Evolutionary conservation across 108 stramenopile species (phyloP), one percentile per base, ranked within the genome.

Genomic region (Chaetoceros muelleri): DNA sequence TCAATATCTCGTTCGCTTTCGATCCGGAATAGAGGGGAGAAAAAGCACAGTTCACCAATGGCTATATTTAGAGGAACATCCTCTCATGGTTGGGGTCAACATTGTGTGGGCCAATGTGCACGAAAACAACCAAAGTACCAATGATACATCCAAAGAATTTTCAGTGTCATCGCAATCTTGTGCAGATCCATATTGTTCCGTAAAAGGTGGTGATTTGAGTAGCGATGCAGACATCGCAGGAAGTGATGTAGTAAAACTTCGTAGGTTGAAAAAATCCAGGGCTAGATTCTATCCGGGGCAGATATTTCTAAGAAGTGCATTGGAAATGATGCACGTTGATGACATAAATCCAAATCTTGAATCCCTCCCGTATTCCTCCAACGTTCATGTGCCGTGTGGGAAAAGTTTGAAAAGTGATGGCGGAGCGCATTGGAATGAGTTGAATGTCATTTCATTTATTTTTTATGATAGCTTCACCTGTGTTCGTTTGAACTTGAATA

Each of bases 11-110:
- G 61, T 72, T 28, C 46, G 71, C 17, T 72, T 72, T 46, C 50
- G 71, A 26, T 40, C 61, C 34, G 66, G 71, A 26, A 27, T 58
- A 25, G 71, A 72, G 27, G 71, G 71, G 44, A 67, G 71, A 58
- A 72, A 67, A 26, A 54, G 56, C 23, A 49, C 61, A 23, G 53
- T 72, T 31, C 71, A 72, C 25, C 49, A 72, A 63, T 72, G 71
- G 71, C 56, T 72, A 16, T 72, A 63, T 49, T 52, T 72, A 20
- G 71, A 72, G 30, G 71, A 72, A 31, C 71, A 72, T 46, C 54
- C 71, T 21, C 46, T 67, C 21, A 45, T 30, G 28, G 29, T 72
- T 20, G 71, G 71, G 10, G 49, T 55, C 2, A 66, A 72, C 28
- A 54, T 72, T 47, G 63, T 65, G 44, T 72, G 71, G 71, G 71